Evolutionary conservation across 768 basidiomycete species (phyloP).

Genomic region (Albatrellus ellisii): DNA sequence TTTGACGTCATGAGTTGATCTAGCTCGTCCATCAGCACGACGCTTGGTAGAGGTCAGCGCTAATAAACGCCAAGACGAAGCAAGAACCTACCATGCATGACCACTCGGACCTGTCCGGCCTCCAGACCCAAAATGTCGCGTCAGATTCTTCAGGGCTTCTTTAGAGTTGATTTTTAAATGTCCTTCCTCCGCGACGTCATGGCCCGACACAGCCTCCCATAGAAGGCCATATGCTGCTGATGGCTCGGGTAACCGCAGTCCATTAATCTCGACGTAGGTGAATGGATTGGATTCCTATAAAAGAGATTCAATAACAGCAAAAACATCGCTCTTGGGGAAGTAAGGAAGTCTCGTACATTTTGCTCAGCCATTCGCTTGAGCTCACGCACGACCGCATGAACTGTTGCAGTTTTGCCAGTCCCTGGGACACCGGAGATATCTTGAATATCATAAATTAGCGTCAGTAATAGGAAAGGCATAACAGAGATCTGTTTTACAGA

Average conservation of each 20-base stretch:
- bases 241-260: constrained; percentile 86
- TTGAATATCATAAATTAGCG: constrained; percentile 18
- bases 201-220: constrained; percentile 87
- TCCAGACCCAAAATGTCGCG: constrained; percentile 60
- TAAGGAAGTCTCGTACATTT: constrained; percentile 34
- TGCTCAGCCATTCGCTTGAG: constrained; percentile 80
- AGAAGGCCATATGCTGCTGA: constrained; percentile 84
- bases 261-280: constrained; percentile 96
- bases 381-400: constrained; percentile 84
- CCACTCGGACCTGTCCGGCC: constrained; percentile 58
- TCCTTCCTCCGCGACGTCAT: constrained; percentile 48
- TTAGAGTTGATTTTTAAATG: constrained; percentile 60
- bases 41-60: constrained; percentile 31
- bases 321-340: background rate
- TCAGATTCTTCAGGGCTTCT: constrained; percentile 70
- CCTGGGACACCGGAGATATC: constrained; percentile 99
- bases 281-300: constrained; percentile 84
- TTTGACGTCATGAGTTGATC: constrained; percentile 94
- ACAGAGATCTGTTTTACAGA: constrained; percentile 55
- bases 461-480: background rate
- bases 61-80: constrained; percentile 5
- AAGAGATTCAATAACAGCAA: background rate
- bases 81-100: constrained; percentile 67
- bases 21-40: constrained; percentile 97
- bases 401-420: constrained; percentile 97